Evolutionary conservation across 495 filamentous ascomycete species (phyloP).

Genomic region (Lophiostoma macrostomum): DNA sequence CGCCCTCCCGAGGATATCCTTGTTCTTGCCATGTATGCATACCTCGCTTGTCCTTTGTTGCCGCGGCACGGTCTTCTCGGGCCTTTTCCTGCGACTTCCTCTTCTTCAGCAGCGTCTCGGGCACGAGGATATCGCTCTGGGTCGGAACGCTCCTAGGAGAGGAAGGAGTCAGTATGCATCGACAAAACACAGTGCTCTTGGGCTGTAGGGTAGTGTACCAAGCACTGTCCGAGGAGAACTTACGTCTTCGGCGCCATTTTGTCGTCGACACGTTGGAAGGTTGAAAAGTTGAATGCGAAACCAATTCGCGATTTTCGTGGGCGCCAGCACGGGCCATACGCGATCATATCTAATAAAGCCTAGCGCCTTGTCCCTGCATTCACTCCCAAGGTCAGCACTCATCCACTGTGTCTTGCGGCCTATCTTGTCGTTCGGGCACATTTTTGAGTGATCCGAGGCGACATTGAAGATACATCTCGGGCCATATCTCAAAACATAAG

Average conservation of each 20-base stretch:
- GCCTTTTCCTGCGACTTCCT: constrained; percentile 99
- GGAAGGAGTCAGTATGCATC: not conserved
- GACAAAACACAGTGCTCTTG: too few species aligned
- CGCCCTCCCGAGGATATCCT: constrained; percentile 30
- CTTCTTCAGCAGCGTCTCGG: constrained; percentile 65
- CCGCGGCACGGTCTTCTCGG: constrained; percentile 76
- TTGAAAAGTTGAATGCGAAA: not conserved
- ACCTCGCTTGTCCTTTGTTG: constrained; percentile 86
- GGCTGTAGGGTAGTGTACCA: not conserved
- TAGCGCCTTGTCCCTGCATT: too few species aligned
- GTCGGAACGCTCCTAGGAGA: constrained; percentile 25
- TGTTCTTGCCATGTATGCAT: constrained; percentile 45
- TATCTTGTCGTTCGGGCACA: too few species aligned
- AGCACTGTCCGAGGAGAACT: not conserved
- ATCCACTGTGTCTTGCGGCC: too few species aligned
- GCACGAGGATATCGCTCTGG: constrained; percentile 30
- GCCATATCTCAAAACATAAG: too few species aligned
- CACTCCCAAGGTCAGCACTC: too few species aligned
- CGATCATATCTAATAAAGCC: too few species aligned
- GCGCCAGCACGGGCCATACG: too few species aligned
- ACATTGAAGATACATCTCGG: too few species aligned
- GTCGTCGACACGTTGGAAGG: constrained; percentile 8
- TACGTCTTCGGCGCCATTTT: constrained; percentile 25
- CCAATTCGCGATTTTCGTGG: constrained; percentile 1
- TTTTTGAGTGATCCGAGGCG: too few species aligned